Evolutionary conservation across 78 protist genomes (phyloP).

Genomic region (Dictyostelium discoideum): DNA sequence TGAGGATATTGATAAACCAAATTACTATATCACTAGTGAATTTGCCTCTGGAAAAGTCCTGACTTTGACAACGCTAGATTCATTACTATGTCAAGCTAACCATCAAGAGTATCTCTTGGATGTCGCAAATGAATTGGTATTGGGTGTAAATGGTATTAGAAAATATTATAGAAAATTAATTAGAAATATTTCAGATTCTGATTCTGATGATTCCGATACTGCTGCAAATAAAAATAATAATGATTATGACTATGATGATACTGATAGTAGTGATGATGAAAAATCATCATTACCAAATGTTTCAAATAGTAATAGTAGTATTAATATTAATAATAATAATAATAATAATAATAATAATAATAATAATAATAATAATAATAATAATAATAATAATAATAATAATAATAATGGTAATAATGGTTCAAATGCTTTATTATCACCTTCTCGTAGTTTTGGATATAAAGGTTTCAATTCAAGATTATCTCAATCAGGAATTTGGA

Average conservation of each 20-base stretch:
- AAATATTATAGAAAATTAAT: constrained; percentile 45
- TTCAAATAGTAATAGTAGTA: too few species aligned
- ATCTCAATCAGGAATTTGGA: background rate
- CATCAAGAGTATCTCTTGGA: constrained; percentile 71
- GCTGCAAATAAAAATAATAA: background rate
- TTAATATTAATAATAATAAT: background rate
- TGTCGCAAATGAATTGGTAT: constrained; percentile 52
- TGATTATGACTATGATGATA: background rate
- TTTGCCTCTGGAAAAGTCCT: constrained; percentile 68
- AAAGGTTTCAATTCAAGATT: background rate
- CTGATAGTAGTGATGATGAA: background rate
- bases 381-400: background rate
- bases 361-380: background rate
- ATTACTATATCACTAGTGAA: constrained; percentile 63
- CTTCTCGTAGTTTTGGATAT: background rate
- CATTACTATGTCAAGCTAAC: constrained; percentile 57
- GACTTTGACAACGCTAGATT: constrained; percentile 47
- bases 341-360: background rate
- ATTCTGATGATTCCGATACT: background rate
- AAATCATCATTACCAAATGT: background rate
- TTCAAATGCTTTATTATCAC: background rate
- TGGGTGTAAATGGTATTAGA: constrained; percentile 75
- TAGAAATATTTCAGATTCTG: background rate
- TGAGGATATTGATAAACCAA: constrained; percentile 72
- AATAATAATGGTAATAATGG: too few species aligned